Evolutionary conservation across 139 green algal genomes (phyloP).

Genomic region (Ulvella scutata): DNA sequence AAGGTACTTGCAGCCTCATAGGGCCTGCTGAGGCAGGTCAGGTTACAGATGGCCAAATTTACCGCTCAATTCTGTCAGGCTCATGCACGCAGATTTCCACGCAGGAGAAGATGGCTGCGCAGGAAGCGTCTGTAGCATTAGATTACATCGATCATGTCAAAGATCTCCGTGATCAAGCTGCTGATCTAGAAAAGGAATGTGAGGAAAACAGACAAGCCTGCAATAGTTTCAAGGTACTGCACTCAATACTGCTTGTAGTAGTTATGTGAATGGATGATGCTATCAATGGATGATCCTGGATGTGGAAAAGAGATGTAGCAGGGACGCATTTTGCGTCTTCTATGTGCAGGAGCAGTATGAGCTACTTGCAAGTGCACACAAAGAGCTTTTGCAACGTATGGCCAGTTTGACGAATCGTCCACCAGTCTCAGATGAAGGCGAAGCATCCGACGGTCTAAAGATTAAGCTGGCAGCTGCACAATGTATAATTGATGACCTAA

Average conservation of each 20-base stretch:
- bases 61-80: too few relatives aligned
- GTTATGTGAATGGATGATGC: neutral
- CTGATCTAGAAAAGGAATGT: neutral
- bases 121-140: neutral
- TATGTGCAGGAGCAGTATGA: neutral
- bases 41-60: too few relatives aligned
- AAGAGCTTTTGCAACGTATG: neutral
- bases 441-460: too few relatives aligned
- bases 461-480: too few relatives aligned
- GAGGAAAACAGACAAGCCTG: neutral
- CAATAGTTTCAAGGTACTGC: neutral
- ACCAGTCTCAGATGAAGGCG: too few relatives aligned
- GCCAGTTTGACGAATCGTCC: too few relatives aligned
- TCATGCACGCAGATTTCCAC: too few relatives aligned
- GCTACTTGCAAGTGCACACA: neutral
- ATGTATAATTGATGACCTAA: too few relatives aligned
- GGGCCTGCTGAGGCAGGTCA: too few relatives aligned
- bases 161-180: neutral
- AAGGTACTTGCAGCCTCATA: too few relatives aligned
- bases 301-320: neutral
- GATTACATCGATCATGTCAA: neutral
- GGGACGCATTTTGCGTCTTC: too few relatives aligned
- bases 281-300: neutral
- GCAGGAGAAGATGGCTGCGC: too few relatives aligned
- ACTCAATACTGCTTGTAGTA: neutral